A percentile compares a stretch with the other conserved stretches of the same genome.
Conservation (phyloP, 495 filamentous ascomycete species). For the Extremus antarcticus region DNA sequence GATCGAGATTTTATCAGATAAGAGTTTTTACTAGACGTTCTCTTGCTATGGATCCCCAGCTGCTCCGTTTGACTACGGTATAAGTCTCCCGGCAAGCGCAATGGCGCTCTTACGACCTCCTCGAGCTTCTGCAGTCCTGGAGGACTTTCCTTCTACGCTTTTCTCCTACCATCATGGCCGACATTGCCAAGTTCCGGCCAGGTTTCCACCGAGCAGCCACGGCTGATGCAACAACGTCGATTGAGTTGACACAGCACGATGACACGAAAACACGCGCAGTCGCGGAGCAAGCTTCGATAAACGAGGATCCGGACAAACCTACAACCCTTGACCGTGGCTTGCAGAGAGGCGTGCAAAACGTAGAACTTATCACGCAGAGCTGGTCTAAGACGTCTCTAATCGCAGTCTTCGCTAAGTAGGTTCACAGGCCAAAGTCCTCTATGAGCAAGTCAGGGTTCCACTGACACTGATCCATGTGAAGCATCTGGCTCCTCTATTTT, state of each 20-base stretch:
- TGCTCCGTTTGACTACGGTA: not conserved
- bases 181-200: not conserved
- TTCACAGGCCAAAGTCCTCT: not conserved
- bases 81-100: not conserved
- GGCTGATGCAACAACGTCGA: not conserved
- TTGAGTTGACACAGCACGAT: not conserved
- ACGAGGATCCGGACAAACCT: not conserved
- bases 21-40: not conserved
- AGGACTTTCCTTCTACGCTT: not conserved
- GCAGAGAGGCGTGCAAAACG: constrained; percentile 32
- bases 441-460: not conserved
- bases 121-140: not conserved
- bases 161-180: not conserved
- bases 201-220: not conserved
- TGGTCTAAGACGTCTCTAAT: constrained; percentile 39
- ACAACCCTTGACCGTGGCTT: not conserved
- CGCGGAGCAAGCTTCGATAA: not conserved
- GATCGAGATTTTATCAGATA: not conserved
- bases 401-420: constrained; percentile 37
- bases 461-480: constrained; percentile 11
- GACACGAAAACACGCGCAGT: not conserved
- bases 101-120: not conserved
- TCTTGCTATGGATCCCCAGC: not conserved
- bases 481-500: constrained; percentile 43
- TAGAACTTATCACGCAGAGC: constrained; percentile 38